Evolutionary conservation across 106 monocot species (phyloP), one percentile per base, ranked within the genome.

Genomic region (Gastrodia elata): DNA sequence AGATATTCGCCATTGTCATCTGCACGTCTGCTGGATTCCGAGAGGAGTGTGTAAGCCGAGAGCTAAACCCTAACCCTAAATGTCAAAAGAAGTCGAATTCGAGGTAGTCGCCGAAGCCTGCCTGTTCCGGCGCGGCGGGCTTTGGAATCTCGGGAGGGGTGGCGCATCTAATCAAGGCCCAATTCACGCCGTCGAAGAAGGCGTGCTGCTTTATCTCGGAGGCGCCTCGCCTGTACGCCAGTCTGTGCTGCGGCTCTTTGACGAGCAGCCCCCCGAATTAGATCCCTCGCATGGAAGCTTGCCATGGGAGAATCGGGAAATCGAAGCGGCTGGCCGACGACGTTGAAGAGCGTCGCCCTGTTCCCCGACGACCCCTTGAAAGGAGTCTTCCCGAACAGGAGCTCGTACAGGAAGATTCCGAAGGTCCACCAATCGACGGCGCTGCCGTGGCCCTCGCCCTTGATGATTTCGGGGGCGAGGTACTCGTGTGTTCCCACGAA

Each of bases 401-500:
- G 84, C 64, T 84, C 84, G 8, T 84, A 84, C 69, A 84, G 72
- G 42, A 84, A 84, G n/a, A 84, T 84, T 18, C 84, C 84, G 20
- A 81, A 78, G 11, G 84, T 84, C 84, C 84, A 84, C 84, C 84
- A 84, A 28, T 84, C 84, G 11, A 84, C 84, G 1, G 84, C 84
- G 13, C 77, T 77, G 20, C 84, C 84, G 32, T 84, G 84, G 9
- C 84, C 84, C 78, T 84, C 84, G 10, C 84, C 84, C 70, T 84
- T 84, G 71, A 84, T 81, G 77, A 84, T 84, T 77, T 84, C 84
- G 0, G 84, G 84, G 15, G 84, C 84, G 55, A 84, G 39, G 75
- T 84, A 84, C 71, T 84, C 84, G 33, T 84, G 84, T 9, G 84
- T 84, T 1, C 84, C 84, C 3, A 84, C 84, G 74, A 84, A 84